Percentiles rank a stretch among this genome's conserved stretches.
Evolutionary conservation across 2,329 filamentous ascomycete species (phyloP).

Genomic region (Ampelomyces quisqualis): DNA sequence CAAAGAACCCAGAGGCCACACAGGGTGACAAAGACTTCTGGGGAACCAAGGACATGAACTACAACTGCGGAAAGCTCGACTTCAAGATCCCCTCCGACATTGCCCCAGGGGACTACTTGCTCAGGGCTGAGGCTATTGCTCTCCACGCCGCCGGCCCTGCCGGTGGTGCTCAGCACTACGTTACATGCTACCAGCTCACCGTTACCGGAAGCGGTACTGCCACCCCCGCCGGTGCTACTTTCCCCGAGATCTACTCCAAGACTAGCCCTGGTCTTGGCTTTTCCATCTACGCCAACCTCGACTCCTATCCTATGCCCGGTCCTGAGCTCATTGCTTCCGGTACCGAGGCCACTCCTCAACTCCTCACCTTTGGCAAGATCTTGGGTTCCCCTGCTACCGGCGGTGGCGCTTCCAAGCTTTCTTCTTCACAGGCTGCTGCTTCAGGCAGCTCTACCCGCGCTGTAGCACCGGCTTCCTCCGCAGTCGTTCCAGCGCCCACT

Average conservation of each 20-base stretch:
- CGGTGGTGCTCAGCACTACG: constrained; percentile 51
- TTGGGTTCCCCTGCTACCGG: constrained; percentile 23
- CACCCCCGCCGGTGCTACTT: constrained; percentile 49
- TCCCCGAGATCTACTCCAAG: constrained; percentile 48
- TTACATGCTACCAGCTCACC: constrained; percentile 49
- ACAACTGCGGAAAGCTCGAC: constrained; percentile 38
- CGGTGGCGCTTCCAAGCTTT: constrained; percentile 19
- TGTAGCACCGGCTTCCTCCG: constrained; percentile 7
- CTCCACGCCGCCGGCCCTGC: constrained; percentile 45
- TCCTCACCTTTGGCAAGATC: constrained; percentile 29
- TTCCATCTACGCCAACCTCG: constrained; percentile 44
- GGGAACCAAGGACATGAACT: constrained; percentile 47
- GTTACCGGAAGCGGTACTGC: constrained; percentile 40
- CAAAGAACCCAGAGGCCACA: constrained; percentile 29
- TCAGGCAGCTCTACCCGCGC: constrained; percentile 7
- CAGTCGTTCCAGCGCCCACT: constrained; percentile 11
- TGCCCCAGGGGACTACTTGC: constrained; percentile 47
- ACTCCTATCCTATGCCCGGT: constrained; percentile 46
- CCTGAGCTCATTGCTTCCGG: constrained; percentile 41
- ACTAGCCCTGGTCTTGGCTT: constrained; percentile 47
- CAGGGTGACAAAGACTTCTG: constrained; percentile 48
- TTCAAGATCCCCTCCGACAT: constrained; percentile 45
- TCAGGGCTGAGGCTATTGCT: constrained; percentile 51
- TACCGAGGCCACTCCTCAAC: constrained; percentile 23
- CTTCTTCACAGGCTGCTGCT: constrained; percentile 16